Percentiles rank a stretch among this genome's conserved stretches.
These are phyloP conservation scores for Phlebopus sp. DNA, from an alignment of 1,284 basidiomycete genomes.

Conservation along the genomic window DNA sequence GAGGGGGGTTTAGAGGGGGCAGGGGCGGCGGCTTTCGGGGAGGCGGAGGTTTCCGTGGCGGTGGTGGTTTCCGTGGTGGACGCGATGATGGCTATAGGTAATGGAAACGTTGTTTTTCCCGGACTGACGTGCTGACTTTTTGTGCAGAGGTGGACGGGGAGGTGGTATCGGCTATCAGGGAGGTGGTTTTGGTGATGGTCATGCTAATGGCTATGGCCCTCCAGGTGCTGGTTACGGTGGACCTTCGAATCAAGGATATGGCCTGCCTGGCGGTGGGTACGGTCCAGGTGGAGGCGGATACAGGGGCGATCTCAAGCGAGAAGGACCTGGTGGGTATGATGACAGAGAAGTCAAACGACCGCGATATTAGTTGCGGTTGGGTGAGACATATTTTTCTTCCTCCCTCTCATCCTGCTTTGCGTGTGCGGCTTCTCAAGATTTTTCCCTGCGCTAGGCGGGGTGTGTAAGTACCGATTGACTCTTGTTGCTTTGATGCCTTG, in stretches of 20 bases:
- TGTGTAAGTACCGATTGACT: conserved; percentile 32
- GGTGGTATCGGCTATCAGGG: conserved; percentile 70
- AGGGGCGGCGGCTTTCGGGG: conserved; percentile 40
- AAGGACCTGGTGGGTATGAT: conserved; percentile 69
- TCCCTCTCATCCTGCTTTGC: conserved; percentile 17
- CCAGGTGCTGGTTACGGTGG: conserved; percentile 44
- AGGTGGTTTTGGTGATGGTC: conserved; percentile 57
- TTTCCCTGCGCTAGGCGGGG: conserved; percentile 31
- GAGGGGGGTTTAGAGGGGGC: conserved; percentile 41
- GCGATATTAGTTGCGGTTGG: conserved; percentile 60
- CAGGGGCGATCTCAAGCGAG: conserved; percentile 66
- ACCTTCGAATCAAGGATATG: conserved; percentile 36
- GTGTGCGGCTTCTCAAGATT: conserved; percentile 27
- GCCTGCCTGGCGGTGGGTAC: conserved; percentile 33
- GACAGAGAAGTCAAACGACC: conserved; percentile 79
- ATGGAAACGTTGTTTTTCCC: conserved; percentile 10
- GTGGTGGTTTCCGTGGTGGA: conserved; percentile 38
- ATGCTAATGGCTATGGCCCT: conserved; percentile 55
- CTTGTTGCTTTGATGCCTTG: conserved; percentile 26
- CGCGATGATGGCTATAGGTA: conserved; percentile 57
- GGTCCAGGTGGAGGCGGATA: conserved; percentile 48
- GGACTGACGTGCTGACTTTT: conserved; percentile 22
- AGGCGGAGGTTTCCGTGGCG: conserved; percentile 35
- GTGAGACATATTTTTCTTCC: conserved; percentile 29
- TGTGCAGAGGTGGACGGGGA: conserved; percentile 59